Base-by-base conservation (phyloP, 306 rosid species). In the Rosa rugosa region DNA sequence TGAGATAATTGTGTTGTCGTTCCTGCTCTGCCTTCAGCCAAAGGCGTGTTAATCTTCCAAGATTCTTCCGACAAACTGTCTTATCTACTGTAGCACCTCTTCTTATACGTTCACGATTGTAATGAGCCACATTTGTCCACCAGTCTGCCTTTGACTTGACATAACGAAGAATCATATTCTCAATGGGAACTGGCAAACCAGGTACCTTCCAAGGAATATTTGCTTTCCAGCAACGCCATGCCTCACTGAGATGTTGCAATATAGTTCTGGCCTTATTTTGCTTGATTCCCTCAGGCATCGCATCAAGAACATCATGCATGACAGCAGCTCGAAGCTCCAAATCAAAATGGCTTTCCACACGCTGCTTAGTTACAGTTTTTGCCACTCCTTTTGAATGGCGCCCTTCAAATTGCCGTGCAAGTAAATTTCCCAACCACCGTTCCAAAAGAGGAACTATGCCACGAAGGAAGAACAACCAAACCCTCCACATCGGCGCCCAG, bases 401-500 rank as follows among this genome's bases (percentile, higher is more conserved):
- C 54, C 99, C 99, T 86, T 96, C 99, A 84, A 96, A 96, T 74
- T 96, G 99, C 0, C 99, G 89, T 44, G 99, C 99, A 77, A 96
- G 97, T 74, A 96, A 86, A 89, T 96, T 96, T 56, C 99, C 99
- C 38, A 96, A 75, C 99, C 99, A 96, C 53, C 99, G 82, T 83
- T 96, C 99, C 75, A 96, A 86, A 47, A 96, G 98, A 59, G 99
- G 98, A 75, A 96, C 99, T 51, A 96, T 96, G 77, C 99, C 99
- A 72, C 99, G 97, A 23, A 96, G 98, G 81, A 96, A 96, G 81
- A 96, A 96, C 75, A 96, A 84, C 99, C 99, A 96, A 54, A 96
- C 99, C 81, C 99, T 91, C 99, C 99, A 96, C 99, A 96, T 96
- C 0, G 99, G 99, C 7, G 99, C 99, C 99, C 99, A 96, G 84